Percentiles rank a stretch among this genome's conserved stretches.
phyloP scores from a whole-genome alignment of 1,284 basidiomycete genomes.

The Ceratorhiza oryzae-sativae region DNA sequence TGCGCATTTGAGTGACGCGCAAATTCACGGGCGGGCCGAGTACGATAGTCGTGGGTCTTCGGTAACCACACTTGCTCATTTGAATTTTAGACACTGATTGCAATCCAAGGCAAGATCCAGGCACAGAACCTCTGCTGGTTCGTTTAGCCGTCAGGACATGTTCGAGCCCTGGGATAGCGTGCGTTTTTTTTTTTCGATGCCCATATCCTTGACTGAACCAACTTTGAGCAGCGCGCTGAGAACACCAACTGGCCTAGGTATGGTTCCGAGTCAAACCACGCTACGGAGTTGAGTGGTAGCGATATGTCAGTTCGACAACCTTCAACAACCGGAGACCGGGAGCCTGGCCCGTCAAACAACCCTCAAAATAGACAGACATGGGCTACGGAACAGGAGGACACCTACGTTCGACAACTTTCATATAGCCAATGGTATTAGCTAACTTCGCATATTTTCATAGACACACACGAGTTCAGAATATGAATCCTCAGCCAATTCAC shows the following conservation, averaged over 20 bases:
- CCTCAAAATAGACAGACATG: neutral
- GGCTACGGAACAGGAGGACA: neutral
- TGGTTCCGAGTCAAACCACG: constrained; percentile 7
- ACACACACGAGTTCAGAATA: constrained; percentile 7
- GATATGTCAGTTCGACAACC: neutral
- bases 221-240: too few relatives aligned
- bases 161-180: too few relatives aligned
- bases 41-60: neutral
- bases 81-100: too few relatives aligned
- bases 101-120: too few relatives aligned
- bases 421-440: neutral
- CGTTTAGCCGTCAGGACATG: too few relatives aligned
- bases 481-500: neutral
- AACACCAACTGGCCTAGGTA: too few relatives aligned
- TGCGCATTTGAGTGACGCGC: constrained; percentile 19
- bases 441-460: neutral
- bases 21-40: neutral
- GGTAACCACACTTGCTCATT: neutral
- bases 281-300: neutral
- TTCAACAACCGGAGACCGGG: neutral
- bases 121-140: too few relatives aligned
- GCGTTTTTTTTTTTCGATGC: too few relatives aligned
- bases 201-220: too few relatives aligned
- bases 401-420: neutral
- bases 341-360: neutral